Base-by-base conservation (phyloP, 352 stramenopile genomes). In the Pythium rishiriense region DNA sequence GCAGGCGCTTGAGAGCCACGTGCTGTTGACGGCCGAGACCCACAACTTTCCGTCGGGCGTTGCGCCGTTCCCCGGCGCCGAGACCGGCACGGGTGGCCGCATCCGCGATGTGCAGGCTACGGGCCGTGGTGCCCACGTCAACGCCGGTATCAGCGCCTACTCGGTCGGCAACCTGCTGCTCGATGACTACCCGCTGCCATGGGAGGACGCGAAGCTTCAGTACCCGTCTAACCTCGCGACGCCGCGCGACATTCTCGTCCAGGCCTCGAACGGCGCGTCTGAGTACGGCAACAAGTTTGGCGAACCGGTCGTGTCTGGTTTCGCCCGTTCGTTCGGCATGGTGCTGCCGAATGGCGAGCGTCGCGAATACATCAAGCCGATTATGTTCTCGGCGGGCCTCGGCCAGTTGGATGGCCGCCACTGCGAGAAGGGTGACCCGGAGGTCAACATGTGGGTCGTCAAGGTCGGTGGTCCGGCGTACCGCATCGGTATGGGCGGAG, bases 281-380 rank as follows among this genome's bases (percentile, higher is more conserved):
- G 98, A 99, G 81, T 99, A 99, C 74, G 98, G 97, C 33, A 99
- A 99, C 87, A 99, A 99, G 82, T 99, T 99, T 65, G 98, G 98
- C 35, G 98, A 99, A 75, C 98, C 98, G n/a, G 97, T 99, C 8
- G 92, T 99, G 41, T 85, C 96, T 57, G 98, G 98, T 24, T 99
- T 99, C 68, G 98, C 96, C 29, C 88, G 98, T 31, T 98, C 91
- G 15, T 99, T 99, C 69, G 98, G 98, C 17, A 94, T 98, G 85
- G 79, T 97, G 22, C 75, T 99, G 49, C 90, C 95, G 0, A 97
- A 88, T 58, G 97, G 97, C 39, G 93, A 99, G 64, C 88, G 98
- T 28, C 97, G 95, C 65, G 98, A 99, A 72, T 99, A 98, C 91
- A 97, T 99, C 62, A 99, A 99, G 81, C 98, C 98, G 25, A 99